Conservation (phyloP, 805 yeast genomes). For the Middelhovenomyces tepae region DNA sequence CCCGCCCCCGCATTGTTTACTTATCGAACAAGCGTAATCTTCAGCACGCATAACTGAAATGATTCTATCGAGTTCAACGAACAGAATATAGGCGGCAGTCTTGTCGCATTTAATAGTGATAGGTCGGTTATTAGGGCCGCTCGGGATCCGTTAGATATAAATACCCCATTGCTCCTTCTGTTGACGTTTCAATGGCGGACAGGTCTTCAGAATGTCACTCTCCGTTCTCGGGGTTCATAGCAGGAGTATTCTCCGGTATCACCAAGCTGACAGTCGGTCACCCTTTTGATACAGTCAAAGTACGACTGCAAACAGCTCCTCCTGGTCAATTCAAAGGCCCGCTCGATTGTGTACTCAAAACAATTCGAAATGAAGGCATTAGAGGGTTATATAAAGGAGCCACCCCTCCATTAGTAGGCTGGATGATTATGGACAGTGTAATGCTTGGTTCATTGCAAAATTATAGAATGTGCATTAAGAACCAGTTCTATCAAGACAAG, state of each 20-base stretch:
- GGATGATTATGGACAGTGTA: constrained; percentile 90
- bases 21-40: no score
- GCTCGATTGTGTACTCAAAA: constrained; percentile 66
- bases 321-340: constrained; percentile 70
- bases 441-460: constrained; percentile 82
- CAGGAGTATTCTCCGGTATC: constrained; percentile 82
- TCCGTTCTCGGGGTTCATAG: constrained; percentile 53
- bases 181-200: no score
- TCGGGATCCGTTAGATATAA: no score
- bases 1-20: no score
- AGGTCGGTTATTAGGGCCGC: no score
- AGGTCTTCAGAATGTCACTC: no score
- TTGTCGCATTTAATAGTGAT: no score
- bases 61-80: no score
- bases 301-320: constrained; percentile 70
- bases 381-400: constrained; percentile 82
- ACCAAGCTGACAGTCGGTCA: constrained; percentile 87
- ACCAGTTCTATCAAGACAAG: constrained; percentile 50
- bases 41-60: no score
- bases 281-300: constrained; percentile 88
- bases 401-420: constrained; percentile 87
- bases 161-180: no score
- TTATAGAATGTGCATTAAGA: constrained; percentile 60
- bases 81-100: no score
- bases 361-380: constrained; percentile 65